Base-by-base conservation (phyloP, 83 land plant species). In the Picea engelmannii region DNA sequence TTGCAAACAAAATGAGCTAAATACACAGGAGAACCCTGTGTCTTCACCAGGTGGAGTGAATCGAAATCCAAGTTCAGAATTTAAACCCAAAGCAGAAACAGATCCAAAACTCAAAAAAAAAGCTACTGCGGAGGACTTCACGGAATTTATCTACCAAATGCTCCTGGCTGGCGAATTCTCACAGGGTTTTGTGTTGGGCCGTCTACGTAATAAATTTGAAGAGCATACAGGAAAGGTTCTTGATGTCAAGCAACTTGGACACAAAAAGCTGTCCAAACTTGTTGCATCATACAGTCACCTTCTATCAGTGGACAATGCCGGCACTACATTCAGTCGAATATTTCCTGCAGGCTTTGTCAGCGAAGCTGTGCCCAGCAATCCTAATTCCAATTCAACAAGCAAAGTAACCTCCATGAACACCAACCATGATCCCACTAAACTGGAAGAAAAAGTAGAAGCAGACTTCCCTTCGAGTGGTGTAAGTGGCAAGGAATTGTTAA, bases 161-260 rank as follows among this genome's bases (percentile, higher is more conserved):
- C 24, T 73, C 23, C 8, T 4, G 13, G 21, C 8, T 0, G 76
- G 58, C 2, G 23, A 40, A 17, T 44, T 73, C 58, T 73, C 76
- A 11, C 76, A 73, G 58, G 76, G 76, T 2, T 73, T 40, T 12
- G 58, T 44, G 15, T 20, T 73, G 58, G n/a, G 58, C 55, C 8
- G n/a, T 2, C 25, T 73, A n/a, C 76, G 16, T 44, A 2, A 73
- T 5, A 42, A 1, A 9, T 73, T 73, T 44, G 76, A 73, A 11
- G 21, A 47, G 9, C 8, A 20, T n/a, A 20, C 24, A 20, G 76
- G 76, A n/a, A 73, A 73, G 76, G 44, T 47, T 42, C 76, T 73
- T 73, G 76, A 73, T n/a, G 20, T 73, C 3, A 5, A 42, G 55
- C 76, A 73, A 7, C 58, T 73, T 20, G 76, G 76, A 73, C 44